These are phyloP conservation scores for Penicillium macrosclerotiorum DNA, from an alignment of 495 filamentous ascomycete species.

Conservation along the genomic window DNA sequence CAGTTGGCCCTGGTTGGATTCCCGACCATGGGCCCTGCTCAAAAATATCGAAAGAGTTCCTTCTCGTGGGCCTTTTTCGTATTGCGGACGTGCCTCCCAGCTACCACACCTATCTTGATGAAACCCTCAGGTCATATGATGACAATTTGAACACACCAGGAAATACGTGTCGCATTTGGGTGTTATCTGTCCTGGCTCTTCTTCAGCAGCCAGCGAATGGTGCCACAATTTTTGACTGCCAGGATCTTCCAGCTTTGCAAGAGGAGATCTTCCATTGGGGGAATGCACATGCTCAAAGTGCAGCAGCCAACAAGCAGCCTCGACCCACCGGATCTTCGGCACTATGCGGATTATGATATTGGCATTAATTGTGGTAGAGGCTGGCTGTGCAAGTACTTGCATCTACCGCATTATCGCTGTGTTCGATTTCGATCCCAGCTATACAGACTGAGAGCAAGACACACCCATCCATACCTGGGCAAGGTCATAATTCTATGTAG, in stretches of 20 bases:
- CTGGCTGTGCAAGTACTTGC: no score
- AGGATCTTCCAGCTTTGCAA: conserved; percentile 9
- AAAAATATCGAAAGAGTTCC: conserved; percentile 10
- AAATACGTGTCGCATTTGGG: conserved; percentile 12
- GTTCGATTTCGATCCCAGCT: no score
- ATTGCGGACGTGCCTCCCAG: conserved; percentile 7
- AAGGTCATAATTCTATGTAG: no score
- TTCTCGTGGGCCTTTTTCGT: conserved; percentile 18
- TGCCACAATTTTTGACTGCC: conserved; percentile 7
- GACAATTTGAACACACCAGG: conserved; percentile 4
- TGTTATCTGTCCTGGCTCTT: conserved; percentile 10
- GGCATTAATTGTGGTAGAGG: no score
- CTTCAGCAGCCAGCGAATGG: conserved; percentile 5
- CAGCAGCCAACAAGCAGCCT: conserved; percentile 8
- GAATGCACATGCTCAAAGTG: conserved; percentile 6
- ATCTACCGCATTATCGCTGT: no score
- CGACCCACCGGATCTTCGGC: conserved; percentile 9
- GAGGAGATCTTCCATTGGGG: conserved; percentile 17
- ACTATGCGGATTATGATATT: conserved; percentile 5
- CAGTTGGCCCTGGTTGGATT: conserved; percentile 12
- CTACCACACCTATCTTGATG: conserved; percentile 2
- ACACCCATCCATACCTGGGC: no score
- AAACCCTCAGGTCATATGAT: conserved; percentile 7
- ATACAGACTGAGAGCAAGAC: no score
- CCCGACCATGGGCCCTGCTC: conserved; percentile 8